Evolutionary conservation across 2,329 filamentous ascomycete genomes (phyloP).

Genomic region (Tolypocladium sp.): DNA sequence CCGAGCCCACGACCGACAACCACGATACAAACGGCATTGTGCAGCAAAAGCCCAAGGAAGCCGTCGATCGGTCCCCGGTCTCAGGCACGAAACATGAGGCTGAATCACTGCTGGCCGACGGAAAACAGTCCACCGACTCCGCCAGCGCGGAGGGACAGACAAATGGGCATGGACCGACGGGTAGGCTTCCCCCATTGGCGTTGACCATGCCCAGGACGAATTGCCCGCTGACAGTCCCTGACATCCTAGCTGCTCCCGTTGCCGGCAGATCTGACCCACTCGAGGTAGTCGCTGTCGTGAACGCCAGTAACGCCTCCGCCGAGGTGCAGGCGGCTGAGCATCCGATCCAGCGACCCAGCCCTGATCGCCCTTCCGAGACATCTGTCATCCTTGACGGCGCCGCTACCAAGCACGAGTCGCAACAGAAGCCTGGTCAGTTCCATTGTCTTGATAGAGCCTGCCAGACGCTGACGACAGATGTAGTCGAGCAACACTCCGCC

Average conservation of each 20-base stretch:
- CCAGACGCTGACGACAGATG: constrained; percentile 3
- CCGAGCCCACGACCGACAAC: not conserved
- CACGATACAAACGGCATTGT: not conserved
- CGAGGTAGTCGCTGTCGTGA: not conserved
- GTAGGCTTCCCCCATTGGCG: not conserved
- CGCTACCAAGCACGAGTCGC: constrained; percentile 3
- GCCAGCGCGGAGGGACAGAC: not conserved
- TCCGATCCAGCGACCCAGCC: not conserved
- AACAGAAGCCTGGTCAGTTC: constrained; percentile 7
- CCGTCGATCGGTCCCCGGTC: not conserved
- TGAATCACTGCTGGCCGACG: not conserved
- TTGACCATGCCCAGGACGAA: not conserved
- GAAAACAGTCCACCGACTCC: not conserved
- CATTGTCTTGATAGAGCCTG: not conserved
- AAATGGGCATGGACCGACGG: not conserved
- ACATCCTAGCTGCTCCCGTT: not conserved
- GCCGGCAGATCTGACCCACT: not conserved
- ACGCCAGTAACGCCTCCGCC: not conserved
- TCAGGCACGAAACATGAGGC: not conserved
- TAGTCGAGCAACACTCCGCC: constrained; percentile 7
- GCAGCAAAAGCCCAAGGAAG: not conserved
- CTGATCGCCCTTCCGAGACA: constrained; percentile 5
- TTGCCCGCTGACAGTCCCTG: not conserved
- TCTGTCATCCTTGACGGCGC: not conserved
- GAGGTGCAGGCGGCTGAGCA: constrained; percentile 1